Evolutionary conservation across 345 rosid species (phyloP).

Genomic region (Acer campestre): DNA sequence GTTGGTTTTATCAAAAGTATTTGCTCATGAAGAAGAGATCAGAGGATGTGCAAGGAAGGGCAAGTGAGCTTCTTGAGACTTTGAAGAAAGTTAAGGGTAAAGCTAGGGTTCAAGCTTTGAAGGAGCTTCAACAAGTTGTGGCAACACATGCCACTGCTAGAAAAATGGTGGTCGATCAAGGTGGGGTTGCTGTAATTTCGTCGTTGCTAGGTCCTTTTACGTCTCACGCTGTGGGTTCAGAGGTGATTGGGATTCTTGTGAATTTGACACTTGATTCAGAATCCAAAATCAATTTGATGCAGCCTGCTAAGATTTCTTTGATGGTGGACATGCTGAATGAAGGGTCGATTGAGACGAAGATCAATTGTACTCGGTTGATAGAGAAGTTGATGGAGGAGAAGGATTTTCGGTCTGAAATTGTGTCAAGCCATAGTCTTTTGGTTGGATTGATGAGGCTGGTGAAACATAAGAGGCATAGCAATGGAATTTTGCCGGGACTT

Average conservation of each 20-base stretch:
- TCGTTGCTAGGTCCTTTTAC: slow-evolving; percentile 69
- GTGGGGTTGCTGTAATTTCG: slow-evolving; percentile 53
- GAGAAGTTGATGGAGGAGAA: slow-evolving; percentile 50
- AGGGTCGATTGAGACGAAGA: slow-evolving; percentile 64
- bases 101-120: slow-evolving; percentile 64
- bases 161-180: slow-evolving; percentile 55
- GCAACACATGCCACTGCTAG: slow-evolving; percentile 49
- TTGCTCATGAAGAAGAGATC: slow-evolving; percentile 62
- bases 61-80: slow-evolving; percentile 50
- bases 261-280: slow-evolving; percentile 62
- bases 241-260: slow-evolving; percentile 67
- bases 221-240: slow-evolving; percentile 70
- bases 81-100: slow-evolving; percentile 70
- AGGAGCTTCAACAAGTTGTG: slow-evolving; percentile 59
- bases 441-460: slow-evolving; percentile 66
- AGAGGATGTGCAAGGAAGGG: slow-evolving; percentile 73
- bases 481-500: slow-evolving; percentile 55
- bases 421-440: slow-evolving; percentile 60
- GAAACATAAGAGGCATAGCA: slow-evolving; percentile 54
- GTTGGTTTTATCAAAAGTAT: slow-evolving; percentile 72
- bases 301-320: slow-evolving; percentile 64
- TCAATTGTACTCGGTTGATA: slow-evolving; percentile 60
- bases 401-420: slow-evolving; percentile 52
- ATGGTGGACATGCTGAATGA: slow-evolving; percentile 71
- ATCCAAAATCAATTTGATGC: slow-evolving; percentile 54